Conservation (phyloP, 805 yeast genomes). For the Wickerhamiella domercqiae region DNA sequence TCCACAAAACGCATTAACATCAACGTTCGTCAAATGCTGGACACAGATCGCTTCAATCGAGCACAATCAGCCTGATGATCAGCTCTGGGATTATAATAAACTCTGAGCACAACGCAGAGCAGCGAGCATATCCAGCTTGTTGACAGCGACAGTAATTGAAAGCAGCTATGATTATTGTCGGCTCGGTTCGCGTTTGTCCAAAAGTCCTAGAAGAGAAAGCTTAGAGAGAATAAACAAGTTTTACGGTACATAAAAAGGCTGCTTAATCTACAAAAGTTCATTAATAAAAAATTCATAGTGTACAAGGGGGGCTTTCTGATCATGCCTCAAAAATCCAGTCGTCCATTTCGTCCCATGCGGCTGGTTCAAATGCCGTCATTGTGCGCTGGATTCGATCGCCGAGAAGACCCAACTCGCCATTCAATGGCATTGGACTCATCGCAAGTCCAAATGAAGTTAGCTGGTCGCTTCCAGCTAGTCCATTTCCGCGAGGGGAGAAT, state of each 20-base stretch:
- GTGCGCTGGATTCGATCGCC: constrained; percentile 13
- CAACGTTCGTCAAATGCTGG: constrained; percentile 30
- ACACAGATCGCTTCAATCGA: too few species aligned
- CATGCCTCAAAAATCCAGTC: constrained; percentile 14
- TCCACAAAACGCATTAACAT: constrained; percentile 25
- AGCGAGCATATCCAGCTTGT: too few species aligned
- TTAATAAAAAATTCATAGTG: neutral
- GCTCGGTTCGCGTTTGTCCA: too few species aligned
- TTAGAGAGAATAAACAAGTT: too few species aligned
- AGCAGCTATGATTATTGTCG: too few species aligned
- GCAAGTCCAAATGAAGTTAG: neutral
- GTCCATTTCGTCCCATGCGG: constrained; percentile 17
- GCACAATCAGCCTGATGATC: too few species aligned
- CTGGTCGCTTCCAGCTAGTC: neutral
- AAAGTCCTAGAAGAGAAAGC: too few species aligned
- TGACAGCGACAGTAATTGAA: too few species aligned
- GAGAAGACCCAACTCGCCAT: neutral
- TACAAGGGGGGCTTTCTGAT: neutral
- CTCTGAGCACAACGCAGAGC: too few species aligned
- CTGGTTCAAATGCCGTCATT: constrained; percentile 16
- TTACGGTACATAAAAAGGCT: neutral
- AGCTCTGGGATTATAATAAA: too few species aligned
- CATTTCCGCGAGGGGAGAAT: neutral
- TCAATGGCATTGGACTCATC: neutral
- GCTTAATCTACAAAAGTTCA: neutral